Evolutionary conservation across 495 filamentous ascomycete genomes (phyloP).

Genomic region (Podospora anserina): DNA sequence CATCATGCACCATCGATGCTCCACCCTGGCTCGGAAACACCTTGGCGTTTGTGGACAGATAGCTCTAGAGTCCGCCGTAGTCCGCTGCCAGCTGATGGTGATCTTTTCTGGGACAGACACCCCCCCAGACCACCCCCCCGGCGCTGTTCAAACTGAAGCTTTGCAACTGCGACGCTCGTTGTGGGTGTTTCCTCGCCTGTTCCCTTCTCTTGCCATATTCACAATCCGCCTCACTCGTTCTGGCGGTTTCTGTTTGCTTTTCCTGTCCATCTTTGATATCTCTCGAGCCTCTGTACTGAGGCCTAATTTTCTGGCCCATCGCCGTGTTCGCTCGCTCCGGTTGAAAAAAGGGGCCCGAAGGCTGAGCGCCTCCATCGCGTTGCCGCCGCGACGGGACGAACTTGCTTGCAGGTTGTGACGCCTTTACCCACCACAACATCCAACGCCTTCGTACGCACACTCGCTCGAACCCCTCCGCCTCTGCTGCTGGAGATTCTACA

Average conservation of each 20-base stretch:
- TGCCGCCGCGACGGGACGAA: constrained; percentile 21
- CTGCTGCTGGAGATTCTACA: too few relatives aligned
- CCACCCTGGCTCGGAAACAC: constrained; percentile 8
- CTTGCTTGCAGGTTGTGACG: constrained; percentile 6
- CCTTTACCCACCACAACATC: background rate
- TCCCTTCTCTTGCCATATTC: constrained; percentile 23
- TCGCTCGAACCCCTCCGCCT: constrained; percentile 14
- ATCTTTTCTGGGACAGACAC: constrained; percentile 20
- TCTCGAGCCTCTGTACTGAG: background rate
- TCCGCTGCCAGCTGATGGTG: constrained; percentile 6
- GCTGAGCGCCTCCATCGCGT: constrained; percentile 14
- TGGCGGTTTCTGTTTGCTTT: constrained; percentile 39
- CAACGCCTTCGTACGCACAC: constrained; percentile 13
- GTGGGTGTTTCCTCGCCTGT: constrained; percentile 28
- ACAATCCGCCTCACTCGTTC: constrained; percentile 48
- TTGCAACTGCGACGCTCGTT: constrained; percentile 16
- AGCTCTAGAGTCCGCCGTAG: constrained; percentile 10
- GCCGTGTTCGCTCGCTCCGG: background rate
- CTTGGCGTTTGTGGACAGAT: constrained; percentile 13
- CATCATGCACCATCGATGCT: constrained; percentile 29
- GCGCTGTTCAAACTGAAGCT: constrained; percentile 11
- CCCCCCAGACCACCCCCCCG: constrained; percentile 13
- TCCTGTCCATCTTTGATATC: constrained; percentile 8
- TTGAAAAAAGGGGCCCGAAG: constrained; percentile 17
- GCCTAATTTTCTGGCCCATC: background rate